Base-by-base conservation (phyloP, 164 flowering plant genomes). In the Warburgia ugandensis region DNA sequence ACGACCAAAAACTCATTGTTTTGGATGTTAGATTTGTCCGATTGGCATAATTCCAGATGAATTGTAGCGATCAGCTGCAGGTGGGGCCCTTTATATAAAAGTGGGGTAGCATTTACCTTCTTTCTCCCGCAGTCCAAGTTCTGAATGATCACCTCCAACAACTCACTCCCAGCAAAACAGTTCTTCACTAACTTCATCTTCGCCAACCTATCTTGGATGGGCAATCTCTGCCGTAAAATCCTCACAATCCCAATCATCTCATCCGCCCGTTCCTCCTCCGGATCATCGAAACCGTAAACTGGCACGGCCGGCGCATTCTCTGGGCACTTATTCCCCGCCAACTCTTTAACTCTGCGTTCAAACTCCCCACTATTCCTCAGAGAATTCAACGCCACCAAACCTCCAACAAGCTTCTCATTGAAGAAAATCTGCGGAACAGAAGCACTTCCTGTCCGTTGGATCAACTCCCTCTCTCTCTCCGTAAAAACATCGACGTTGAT, bases 401-500 rank as follows among this genome's bases (percentile, higher is more conserved):
- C 99, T 0, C 99, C 99, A 0, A 88, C 46, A 1, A 77, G 59
- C 73, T 73, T 80, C 55, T 84, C 94, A 63, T 88, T 88, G 73
- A 86, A 79, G 68, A 92, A 92, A 0, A 92, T 73, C 68, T 76
- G 79, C 25, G 98, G 98, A 45, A 92, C 97, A 6, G 74, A 21
- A 1, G 73, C 42, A 30, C 54, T 57, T 2, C 94, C 94, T 0
- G 88, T 79, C 51, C 84, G 50, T 58, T 77, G 66, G 0, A 76
- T 32, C 62, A 88, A 55, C 71, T 88, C 99, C 66, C 73, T 75
- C 64, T 77, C 94, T 53, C 95, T 46, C 37, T 35, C 25, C 2
- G 94, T 84, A 54, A 49, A 92, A 23, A 92, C 97, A 58, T 92
- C 99, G 59, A 92, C 40, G 73, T 88, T 92, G 52, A 86, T 88